Percentiles rank a stretch among this genome's conserved stretches.
phyloP scores from a whole-genome alignment of 192 early-diverging fungal species.

The Haplosporangium gracile region DNA sequence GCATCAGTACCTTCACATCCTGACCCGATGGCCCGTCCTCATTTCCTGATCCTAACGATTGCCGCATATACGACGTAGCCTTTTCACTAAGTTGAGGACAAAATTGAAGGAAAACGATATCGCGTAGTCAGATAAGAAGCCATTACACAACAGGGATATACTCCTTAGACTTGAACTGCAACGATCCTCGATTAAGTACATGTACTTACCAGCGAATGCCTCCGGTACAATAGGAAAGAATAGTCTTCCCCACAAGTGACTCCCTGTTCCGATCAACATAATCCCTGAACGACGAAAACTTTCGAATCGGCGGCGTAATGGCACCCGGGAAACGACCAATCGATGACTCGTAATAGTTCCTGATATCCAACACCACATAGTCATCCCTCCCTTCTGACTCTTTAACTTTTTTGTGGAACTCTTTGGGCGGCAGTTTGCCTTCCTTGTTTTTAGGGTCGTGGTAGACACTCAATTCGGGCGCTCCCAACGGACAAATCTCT shows the following conservation, averaged over 20 bases:
- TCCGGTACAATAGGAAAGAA: constrained; percentile 82
- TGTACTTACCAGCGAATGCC: constrained; percentile 47
- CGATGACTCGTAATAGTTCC: constrained; percentile 77
- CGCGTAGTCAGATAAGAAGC: neutral
- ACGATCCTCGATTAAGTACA: neutral
- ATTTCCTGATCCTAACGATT: constrained; percentile 42
- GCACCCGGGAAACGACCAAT: constrained; percentile 74
- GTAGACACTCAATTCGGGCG: constrained; percentile 53
- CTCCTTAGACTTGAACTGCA: too few species aligned
- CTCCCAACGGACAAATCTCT: constrained; percentile 76
- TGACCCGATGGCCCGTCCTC: neutral
- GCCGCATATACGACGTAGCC: constrained; percentile 67
- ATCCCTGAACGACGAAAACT: constrained; percentile 71
- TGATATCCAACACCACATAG: constrained; percentile 66
- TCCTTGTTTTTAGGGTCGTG: constrained; percentile 41
- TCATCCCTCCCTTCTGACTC: constrained; percentile 51
- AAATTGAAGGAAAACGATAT: neutral
- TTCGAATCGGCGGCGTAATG: constrained; percentile 71
- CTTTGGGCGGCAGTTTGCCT: constrained; percentile 61
- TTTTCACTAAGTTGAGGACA: constrained; percentile 60
- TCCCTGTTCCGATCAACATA: constrained; percentile 66
- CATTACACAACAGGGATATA: too few species aligned
- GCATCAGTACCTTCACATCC: constrained; percentile 66
- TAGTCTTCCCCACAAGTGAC: constrained; percentile 61
- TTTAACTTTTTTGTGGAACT: constrained; percentile 64